Evolutionary conservation across 768 basidiomycete genomes (phyloP).

Genomic region (Lentinula boryana): DNA sequence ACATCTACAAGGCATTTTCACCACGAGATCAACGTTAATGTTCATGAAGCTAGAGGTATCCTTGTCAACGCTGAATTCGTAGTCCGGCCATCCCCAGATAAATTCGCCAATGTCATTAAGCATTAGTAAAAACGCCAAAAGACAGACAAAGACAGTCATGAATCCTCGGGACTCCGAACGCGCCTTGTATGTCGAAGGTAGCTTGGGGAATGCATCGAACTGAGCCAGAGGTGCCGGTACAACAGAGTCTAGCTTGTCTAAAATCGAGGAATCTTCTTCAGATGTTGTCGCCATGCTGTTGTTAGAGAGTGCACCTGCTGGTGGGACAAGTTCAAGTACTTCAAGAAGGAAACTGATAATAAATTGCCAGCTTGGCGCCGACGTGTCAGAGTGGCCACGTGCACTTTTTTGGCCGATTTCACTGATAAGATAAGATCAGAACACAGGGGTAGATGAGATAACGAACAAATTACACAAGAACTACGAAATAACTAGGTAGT

Average conservation of each 20-base stretch:
- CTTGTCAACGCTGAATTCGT: constrained; percentile 81
- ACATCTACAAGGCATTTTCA: constrained; percentile 94
- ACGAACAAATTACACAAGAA: background rate
- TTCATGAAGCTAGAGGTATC: constrained; percentile 57
- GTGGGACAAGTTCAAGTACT: too few relatives aligned
- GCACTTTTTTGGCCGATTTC: background rate
- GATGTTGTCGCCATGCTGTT: background rate
- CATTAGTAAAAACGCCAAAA: constrained; percentile 67
- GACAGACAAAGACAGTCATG: constrained; percentile 64
- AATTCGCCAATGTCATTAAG: constrained; percentile 89
- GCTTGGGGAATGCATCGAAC: constrained; percentile 86
- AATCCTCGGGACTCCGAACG: constrained; percentile 78
- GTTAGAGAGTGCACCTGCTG: background rate
- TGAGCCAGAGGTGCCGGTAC: constrained; percentile 61
- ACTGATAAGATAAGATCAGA: background rate
- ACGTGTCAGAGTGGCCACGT: background rate
- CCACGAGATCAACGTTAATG: constrained; percentile 88
- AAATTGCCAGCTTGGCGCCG: background rate
- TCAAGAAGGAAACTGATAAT: background rate
- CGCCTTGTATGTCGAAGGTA: constrained; percentile 74
- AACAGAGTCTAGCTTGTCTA: constrained; percentile 59
- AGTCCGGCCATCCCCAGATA: constrained; percentile 90
- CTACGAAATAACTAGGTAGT: too few relatives aligned
- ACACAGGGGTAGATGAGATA: background rate
- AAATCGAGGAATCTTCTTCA: constrained; percentile 32